phyloP scores from a whole-genome alignment of 176 grass and related monocot genomes.

The Canna indica region DNA sequence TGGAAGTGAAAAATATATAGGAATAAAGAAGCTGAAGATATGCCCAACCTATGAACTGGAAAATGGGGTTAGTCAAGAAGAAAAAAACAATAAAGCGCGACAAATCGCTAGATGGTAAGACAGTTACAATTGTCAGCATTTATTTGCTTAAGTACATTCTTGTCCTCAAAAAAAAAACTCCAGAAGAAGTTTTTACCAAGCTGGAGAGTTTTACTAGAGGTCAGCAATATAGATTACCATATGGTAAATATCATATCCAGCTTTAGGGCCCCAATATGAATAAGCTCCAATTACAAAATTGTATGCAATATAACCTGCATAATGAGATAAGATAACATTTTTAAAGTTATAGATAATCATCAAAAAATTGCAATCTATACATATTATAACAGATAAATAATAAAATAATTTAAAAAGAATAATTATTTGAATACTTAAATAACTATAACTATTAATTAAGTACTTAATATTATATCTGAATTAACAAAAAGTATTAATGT shows the following conservation, averaged over 20 bases:
- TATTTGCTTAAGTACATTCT: not conserved
- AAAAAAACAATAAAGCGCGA: no score
- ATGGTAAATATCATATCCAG: constrained; percentile 79
- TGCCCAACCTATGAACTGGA: not conserved
- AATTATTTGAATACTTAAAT: no score
- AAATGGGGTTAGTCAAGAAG: no score
- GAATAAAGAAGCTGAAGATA: not conserved
- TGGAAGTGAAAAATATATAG: not conserved
- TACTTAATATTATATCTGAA: no score
- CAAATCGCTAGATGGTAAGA: not conserved
- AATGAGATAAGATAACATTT: not conserved
- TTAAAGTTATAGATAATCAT: not conserved
- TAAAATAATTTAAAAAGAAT: no score
- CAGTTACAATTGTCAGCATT: not conserved
- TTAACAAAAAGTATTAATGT: no score
- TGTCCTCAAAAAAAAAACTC: no score
- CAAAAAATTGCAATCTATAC: no score
- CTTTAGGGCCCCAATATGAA: constrained; percentile 98
- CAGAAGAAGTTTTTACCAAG: no score
- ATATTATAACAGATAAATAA: no score
- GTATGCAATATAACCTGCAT: constrained; percentile 85
- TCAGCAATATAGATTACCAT: constrained; percentile 45
- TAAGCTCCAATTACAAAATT: constrained; percentile 98
- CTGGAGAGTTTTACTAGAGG: not conserved
- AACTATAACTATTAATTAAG: no score